Evolutionary conservation across 2,329 filamentous ascomycete species (phyloP).

Genomic region (Lizonia empirigonia): DNA sequence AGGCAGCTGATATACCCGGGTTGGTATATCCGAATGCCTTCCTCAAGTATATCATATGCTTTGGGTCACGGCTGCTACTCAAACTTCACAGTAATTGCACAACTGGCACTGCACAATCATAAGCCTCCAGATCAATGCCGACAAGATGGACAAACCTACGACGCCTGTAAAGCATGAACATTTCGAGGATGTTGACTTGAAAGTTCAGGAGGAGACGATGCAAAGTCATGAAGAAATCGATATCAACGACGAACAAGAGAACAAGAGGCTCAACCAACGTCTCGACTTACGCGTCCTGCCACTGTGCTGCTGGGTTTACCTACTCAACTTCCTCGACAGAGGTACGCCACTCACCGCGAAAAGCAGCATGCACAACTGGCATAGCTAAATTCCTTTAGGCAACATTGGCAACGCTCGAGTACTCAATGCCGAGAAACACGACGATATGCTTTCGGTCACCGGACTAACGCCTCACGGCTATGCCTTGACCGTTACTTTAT

Average conservation of each 20-base stretch:
- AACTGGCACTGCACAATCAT: neutral
- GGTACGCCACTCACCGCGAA: neutral
- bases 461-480: slow-evolving; percentile 66
- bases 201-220: neutral
- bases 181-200: neutral
- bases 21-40: slow-evolving; percentile 1
- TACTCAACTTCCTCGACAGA: slow-evolving; percentile 65
- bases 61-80: neutral
- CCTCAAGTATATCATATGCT: neutral
- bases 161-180: slow-evolving; percentile 3
- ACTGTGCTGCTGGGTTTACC: slow-evolving; percentile 67
- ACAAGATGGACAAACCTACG: neutral
- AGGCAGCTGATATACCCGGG: slow-evolving; percentile 1
- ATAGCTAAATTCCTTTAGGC: slow-evolving; percentile 48
- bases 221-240: slow-evolving; percentile 2
- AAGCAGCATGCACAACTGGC: neutral
- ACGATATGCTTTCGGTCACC: slow-evolving; percentile 68
- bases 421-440: slow-evolving; percentile 63
- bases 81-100: neutral
- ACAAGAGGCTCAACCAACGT: slow-evolving; percentile 2
- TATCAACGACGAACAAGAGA: slow-evolving; percentile 3
- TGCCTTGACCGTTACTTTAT: slow-evolving; percentile 36
- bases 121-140: neutral
- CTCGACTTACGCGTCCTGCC: slow-evolving; percentile 66
- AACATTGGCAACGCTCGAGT: slow-evolving; percentile 67